A percentile compares a stretch with the other conserved stretches of the same genome.
Evolutionary conservation across 23 red algal genomes (phyloP).

Genomic region (Gracilaria gracilis): DNA sequence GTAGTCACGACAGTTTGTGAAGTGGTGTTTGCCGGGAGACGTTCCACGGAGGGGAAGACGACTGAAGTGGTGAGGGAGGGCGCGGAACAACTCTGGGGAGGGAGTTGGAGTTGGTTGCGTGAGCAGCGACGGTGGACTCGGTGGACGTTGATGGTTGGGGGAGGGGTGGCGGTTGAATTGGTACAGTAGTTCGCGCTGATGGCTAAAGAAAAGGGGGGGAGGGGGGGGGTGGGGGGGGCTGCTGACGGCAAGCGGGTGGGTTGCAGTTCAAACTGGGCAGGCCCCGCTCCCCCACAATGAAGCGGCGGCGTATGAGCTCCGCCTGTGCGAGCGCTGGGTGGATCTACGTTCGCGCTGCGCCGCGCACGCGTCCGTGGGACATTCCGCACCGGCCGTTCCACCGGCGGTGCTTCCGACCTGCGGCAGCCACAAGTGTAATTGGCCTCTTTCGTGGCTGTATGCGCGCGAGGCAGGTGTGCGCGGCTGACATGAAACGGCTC

Average conservation of each 20-base stretch:
- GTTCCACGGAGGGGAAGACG: slow-evolving; percentile 7
- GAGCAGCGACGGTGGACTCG: slow-evolving; percentile 21
- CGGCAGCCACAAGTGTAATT: slow-evolving; percentile 5
- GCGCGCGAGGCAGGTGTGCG: background rate
- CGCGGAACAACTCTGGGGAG: background rate
- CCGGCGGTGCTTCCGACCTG: background rate
- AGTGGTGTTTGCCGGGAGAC: slow-evolving; percentile 21
- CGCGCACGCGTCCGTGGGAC: background rate
- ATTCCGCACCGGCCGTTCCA: slow-evolving; percentile 8
- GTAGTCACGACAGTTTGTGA: background rate
- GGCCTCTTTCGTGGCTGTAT: background rate
- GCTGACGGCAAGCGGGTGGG: background rate
- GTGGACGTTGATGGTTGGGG: slow-evolving; percentile 16
- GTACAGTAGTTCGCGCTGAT: background rate
- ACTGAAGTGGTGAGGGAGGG: background rate
- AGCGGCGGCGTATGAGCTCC: background rate
- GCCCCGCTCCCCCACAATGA: background rate
- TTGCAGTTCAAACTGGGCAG: background rate
- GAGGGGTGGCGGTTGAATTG: background rate
- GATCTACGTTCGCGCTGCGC: background rate
- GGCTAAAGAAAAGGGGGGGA: no score
- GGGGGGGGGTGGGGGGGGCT: background rate
- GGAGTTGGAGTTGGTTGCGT: slow-evolving; percentile 1
- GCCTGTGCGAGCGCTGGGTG: background rate
- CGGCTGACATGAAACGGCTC: background rate